Conservation (phyloP, 140 eudicot genomes). For the Oenanthe javanica region DNA sequence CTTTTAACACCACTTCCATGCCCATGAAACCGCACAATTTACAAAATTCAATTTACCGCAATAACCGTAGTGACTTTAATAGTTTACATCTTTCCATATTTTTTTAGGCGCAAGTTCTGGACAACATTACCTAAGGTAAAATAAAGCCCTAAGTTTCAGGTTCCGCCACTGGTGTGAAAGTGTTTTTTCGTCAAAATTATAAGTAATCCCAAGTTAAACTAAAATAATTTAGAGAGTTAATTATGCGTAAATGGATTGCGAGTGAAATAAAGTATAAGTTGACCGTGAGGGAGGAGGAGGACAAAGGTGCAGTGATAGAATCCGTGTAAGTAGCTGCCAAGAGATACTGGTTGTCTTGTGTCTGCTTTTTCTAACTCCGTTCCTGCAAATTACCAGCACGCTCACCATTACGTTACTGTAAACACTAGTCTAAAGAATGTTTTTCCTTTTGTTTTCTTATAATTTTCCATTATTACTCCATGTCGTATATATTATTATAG, state of each 20-base stretch:
- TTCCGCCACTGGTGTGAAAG: too few species aligned
- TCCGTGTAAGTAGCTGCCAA: conserved; percentile 2
- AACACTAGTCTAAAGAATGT: not conserved
- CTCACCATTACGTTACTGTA: not conserved
- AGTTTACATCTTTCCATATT: too few species aligned
- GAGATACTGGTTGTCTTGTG: not conserved
- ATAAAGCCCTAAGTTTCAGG: too few species aligned
- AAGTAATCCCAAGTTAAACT: too few species aligned
- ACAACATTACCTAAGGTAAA: too few species aligned
- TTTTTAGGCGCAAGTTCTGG: too few species aligned
- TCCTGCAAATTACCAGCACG: not conserved
- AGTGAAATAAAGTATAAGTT: not conserved
- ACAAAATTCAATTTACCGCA: not conserved
- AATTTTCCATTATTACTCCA: too few species aligned
- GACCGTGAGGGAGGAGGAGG: not conserved
- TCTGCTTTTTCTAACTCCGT: not conserved
- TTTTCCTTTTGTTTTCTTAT: not conserved
- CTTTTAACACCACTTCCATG: not conserved
- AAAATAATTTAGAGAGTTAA: too few species aligned
- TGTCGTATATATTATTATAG: too few species aligned
- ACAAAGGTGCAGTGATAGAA: conserved; percentile 4
- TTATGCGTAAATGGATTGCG: not conserved
- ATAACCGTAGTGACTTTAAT: not conserved
- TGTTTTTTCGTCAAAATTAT: too few species aligned
- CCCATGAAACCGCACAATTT: not conserved